phyloP scores from a whole-genome alignment of 768 basidiomycete genomes.

The Candolleomyces efflorescens region DNA sequence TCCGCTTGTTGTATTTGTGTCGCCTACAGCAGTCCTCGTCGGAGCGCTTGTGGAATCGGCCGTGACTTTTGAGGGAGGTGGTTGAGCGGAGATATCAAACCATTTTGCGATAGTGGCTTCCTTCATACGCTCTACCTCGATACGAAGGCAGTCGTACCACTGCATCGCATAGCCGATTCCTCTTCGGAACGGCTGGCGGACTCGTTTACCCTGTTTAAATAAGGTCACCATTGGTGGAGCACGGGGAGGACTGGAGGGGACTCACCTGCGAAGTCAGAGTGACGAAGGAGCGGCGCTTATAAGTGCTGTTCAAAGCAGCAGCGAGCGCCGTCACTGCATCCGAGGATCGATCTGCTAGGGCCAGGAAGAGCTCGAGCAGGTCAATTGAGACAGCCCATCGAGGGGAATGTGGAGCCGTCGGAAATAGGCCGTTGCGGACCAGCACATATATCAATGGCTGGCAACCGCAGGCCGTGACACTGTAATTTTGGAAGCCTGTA shows the following conservation, averaged over 20 bases:
- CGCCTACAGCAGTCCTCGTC: not conserved
- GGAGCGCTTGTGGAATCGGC: not conserved
- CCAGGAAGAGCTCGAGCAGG: not conserved
- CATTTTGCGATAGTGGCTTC: not conserved
- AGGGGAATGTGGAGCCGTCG: slow-evolving; percentile 18
- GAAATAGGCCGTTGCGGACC: slow-evolving; percentile 26
- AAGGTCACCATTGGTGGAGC: not conserved
- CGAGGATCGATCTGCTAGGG: not conserved
- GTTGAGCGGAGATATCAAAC: not conserved
- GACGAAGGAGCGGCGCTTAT: not conserved
- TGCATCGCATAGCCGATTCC: slow-evolving; percentile 14
- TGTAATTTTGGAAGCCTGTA: not conserved
- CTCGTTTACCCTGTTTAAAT: slow-evolving; percentile 15
- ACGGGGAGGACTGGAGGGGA: not conserved
- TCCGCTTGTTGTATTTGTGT: no score
- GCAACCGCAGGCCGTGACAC: slow-evolving; percentile 16
- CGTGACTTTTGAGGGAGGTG: no score
- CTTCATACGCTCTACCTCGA: slow-evolving; percentile 7
- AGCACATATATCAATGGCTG: slow-evolving; percentile 17
- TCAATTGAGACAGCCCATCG: not conserved
- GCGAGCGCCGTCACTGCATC: not conserved
- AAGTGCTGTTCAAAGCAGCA: not conserved
- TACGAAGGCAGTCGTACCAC: slow-evolving; percentile 13
- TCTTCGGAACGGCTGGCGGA: slow-evolving; percentile 27
- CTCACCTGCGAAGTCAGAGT: not conserved